A percentile compares a stretch with the other conserved stretches of the same genome.
These are phyloP conservation scores for Eucalyptus sp. DNA, from an alignment of 345 rosid species.

Conservation along the genomic window DNA sequence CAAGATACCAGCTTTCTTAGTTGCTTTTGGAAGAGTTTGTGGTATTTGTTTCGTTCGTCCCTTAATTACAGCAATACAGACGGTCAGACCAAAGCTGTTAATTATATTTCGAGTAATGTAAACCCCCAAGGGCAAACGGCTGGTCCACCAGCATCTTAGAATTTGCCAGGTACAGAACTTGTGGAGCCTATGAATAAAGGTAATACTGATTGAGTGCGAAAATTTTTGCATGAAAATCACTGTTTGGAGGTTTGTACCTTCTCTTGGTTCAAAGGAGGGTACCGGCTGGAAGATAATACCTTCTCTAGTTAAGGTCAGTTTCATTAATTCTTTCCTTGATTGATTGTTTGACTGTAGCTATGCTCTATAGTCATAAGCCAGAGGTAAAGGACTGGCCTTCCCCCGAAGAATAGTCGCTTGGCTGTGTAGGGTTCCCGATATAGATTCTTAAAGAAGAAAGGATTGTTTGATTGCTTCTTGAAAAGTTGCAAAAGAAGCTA, in stretches of 20 bases:
- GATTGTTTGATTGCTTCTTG: not conserved
- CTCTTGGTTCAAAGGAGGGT: too few relatives aligned
- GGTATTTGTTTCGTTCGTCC: not conserved
- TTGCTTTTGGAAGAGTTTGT: not conserved
- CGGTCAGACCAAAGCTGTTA: not conserved
- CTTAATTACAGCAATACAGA: not conserved
- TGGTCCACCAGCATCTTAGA: not conserved
- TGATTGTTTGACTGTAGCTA: not conserved
- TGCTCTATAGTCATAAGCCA: not conserved
- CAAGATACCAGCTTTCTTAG: not conserved
- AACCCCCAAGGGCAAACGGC: accelerated
- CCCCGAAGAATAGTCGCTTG: not conserved
- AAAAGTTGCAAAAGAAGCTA: not conserved
- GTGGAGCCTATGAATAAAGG: not conserved
- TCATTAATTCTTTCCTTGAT: not conserved
- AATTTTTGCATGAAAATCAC: not conserved
- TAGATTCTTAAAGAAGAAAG: not conserved
- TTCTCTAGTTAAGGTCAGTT: not conserved
- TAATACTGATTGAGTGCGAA: not conserved
- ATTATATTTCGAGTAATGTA: not conserved
- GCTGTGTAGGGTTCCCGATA: not conserved
- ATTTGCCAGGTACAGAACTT: not conserved
- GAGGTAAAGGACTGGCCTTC: not conserved
- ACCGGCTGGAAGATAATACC: accelerated
- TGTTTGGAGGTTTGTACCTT: not conserved